Conservation (phyloP, 305 asterid species). For the Fraxinus greggii region DNA sequence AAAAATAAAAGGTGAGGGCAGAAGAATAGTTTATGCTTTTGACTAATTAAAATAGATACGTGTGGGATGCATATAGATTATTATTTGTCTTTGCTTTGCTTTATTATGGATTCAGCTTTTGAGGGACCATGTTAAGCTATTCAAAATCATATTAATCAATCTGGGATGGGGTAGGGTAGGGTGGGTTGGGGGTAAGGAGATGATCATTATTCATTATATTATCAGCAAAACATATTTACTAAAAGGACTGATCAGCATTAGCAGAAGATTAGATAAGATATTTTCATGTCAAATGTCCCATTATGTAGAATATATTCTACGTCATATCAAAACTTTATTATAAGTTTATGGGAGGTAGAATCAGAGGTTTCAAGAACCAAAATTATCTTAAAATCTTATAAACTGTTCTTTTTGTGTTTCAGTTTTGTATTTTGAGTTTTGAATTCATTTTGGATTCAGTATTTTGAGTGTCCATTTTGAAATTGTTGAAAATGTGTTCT, state of each 20-base stretch:
- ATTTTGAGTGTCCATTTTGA: too few relatives aligned
- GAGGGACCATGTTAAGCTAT: not conserved
- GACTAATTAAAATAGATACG: not conserved
- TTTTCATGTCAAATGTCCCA: conserved; percentile 3
- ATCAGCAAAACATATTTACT: not conserved
- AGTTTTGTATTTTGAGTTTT: too few relatives aligned
- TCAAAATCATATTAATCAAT: not conserved
- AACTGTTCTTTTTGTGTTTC: too few relatives aligned
- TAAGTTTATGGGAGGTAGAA: not conserved
- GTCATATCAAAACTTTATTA: conserved; percentile 25
- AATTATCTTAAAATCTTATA: not conserved
- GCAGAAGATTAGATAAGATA: not conserved
- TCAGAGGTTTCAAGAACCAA: conserved; percentile 14
- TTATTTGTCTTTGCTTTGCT: not conserved
- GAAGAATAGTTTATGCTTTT: not conserved
- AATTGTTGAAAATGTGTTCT: too few relatives aligned
- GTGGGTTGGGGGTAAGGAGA: not conserved
- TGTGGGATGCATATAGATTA: not conserved
- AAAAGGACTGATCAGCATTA: not conserved
- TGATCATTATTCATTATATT: not conserved
- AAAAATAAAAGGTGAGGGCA: not conserved
- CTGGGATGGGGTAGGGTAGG: not conserved
- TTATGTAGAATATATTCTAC: conserved; percentile 20
- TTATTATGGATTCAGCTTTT: not conserved
- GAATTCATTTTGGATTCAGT: too few relatives aligned